Conservation (phyloP, 2,329 filamentous ascomycete genomes). For the Pseudopyricularia javanii region DNA sequence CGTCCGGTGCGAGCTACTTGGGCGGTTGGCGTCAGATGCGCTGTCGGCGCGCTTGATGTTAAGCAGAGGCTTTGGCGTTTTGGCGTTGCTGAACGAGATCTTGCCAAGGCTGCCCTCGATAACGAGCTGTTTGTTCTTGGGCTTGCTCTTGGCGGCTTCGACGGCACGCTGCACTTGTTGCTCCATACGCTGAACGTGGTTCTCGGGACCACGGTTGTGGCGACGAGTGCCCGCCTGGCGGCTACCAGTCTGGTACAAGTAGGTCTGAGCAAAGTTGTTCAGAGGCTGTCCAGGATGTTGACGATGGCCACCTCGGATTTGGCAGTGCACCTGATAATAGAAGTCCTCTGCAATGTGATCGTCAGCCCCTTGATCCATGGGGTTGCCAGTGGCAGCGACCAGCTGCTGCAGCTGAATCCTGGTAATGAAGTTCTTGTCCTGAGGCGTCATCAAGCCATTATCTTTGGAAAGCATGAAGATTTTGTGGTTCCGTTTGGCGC, state of each 20-base stretch:
- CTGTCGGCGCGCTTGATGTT: constrained; percentile 86
- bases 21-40: constrained; percentile 35
- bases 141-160: constrained; percentile 92
- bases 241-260: constrained; percentile 87
- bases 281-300: constrained; percentile 88
- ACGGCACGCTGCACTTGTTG: constrained; percentile 96
- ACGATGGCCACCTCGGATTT: constrained; percentile 79
- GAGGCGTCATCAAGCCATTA: constrained; percentile 96
- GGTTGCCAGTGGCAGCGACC: constrained; percentile 80
- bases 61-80: constrained; percentile 86
- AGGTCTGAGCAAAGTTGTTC: constrained; percentile 95
- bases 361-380: constrained; percentile 68
- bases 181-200: constrained; percentile 98
- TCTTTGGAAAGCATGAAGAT: constrained; percentile 87
- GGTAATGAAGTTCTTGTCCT: constrained; percentile 99
- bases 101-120: constrained; percentile 94
- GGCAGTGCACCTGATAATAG: constrained; percentile 95
- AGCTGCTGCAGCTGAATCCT: constrained; percentile 95
- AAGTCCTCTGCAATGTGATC: constrained; percentile 83
- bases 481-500: constrained; percentile 96
- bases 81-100: constrained; percentile 98
- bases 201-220: constrained; percentile 69
- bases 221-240: constrained; percentile 64
- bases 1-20: constrained; percentile 32
- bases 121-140: constrained; percentile 94